Evolutionary conservation across 2,329 filamentous ascomycete genomes (phyloP).

Genomic region (Zasmidium citrigriseum): DNA sequence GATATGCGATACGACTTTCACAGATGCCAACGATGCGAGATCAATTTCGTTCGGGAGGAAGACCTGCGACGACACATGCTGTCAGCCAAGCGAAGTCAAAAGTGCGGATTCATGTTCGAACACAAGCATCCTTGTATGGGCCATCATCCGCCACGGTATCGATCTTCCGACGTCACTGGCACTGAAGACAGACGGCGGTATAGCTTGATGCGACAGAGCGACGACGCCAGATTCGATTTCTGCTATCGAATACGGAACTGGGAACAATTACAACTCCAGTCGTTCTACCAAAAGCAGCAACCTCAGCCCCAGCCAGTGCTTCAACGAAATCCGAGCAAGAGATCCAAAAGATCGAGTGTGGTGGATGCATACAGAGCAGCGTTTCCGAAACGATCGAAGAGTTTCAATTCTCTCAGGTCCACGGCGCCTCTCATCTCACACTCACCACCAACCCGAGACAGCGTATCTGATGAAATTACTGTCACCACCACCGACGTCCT

Average conservation of each 20-base stretch:
- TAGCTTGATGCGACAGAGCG: background rate
- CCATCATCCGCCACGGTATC: conserved; percentile 20
- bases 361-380: background rate
- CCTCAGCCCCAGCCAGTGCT: background rate
- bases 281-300: background rate
- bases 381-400: background rate
- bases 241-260: conserved; percentile 24
- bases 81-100: conserved; percentile 7
- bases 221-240: conserved; percentile 18
- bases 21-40: conserved; percentile 18
- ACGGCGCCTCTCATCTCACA: background rate
- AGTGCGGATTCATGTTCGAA: conserved; percentile 23
- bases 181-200: background rate
- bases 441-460: background rate
- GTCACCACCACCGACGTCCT: background rate
- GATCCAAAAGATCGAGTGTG: background rate
- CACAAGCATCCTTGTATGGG: conserved; percentile 20
- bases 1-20: conserved; percentile 8
- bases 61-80: conserved; percentile 17
- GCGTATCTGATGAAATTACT: background rate
- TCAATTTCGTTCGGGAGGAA: conserved; percentile 20
- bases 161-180: background rate
- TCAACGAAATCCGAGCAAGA: background rate
- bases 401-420: background rate
- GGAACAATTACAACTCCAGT: conserved; percentile 21